Evolutionary conservation across 2,329 filamentous ascomycete genomes (phyloP).

Genomic region (Microdochium nivale): DNA sequence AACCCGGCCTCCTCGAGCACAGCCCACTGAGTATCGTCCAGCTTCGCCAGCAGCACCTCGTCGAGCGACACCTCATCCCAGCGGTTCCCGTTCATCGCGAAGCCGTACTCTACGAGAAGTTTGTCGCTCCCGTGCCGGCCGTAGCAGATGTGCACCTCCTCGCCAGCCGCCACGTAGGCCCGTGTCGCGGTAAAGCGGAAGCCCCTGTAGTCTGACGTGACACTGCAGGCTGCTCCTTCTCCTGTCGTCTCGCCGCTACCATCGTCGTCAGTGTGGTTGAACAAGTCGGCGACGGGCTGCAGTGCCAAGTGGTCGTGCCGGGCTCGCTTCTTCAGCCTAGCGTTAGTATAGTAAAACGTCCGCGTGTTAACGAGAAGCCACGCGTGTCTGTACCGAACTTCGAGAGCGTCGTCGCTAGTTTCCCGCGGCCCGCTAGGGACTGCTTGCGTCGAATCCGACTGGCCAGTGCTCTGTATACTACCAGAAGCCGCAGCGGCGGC

Average conservation of each 20-base stretch:
- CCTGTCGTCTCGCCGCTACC: not conserved
- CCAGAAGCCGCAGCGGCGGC: not conserved
- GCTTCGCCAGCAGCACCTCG: conserved; percentile 31
- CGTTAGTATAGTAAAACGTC: conserved; percentile 49
- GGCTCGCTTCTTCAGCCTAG: conserved; percentile 31
- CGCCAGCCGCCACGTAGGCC: conserved; percentile 5
- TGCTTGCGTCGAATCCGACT: not conserved
- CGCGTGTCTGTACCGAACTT: conserved; percentile 37
- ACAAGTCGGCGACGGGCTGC: conserved; percentile 65
- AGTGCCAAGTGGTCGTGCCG: conserved; percentile 56
- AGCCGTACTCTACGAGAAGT: conserved; percentile 35
- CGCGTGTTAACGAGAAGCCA: conserved; percentile 56
- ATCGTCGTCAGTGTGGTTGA: conserved; percentile 31
- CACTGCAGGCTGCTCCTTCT: not conserved
- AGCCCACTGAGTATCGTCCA: conserved; percentile 23
- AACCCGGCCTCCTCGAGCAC: conserved; percentile 37
- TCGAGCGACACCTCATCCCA: conserved; percentile 44
- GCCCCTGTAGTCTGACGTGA: not conserved
- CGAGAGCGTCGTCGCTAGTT: conserved; percentile 3
- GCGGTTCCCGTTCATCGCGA: conserved; percentile 23
- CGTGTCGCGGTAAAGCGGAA: not conserved
- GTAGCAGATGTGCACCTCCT: conserved; percentile 41
- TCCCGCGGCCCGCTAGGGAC: not conserved
- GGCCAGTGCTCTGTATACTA: not conserved
- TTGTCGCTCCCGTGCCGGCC: conserved; percentile 44